phyloP scores from a whole-genome alignment of 1,284 basidiomycete species.

The Puccinia triticina region DNA sequence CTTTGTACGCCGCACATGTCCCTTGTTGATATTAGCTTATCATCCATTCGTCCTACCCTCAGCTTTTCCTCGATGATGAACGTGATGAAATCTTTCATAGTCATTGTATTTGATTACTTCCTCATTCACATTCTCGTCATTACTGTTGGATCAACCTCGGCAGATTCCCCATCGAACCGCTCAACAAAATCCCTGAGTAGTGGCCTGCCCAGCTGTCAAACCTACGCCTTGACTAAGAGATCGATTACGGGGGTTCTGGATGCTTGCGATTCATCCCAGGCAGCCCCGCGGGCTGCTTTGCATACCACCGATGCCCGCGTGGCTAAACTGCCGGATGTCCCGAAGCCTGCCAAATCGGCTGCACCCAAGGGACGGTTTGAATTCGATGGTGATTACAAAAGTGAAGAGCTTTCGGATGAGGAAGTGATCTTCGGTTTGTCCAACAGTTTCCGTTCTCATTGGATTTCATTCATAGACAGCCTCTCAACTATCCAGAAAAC shows the following conservation, averaged over 20 bases:
- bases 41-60: neutral
- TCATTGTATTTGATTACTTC: slow-evolving; percentile 1
- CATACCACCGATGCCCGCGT: neutral
- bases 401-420: neutral
- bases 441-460: neutral
- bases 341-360: neutral
- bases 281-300: neutral
- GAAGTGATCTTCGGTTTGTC: neutral
- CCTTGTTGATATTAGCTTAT: neutral
- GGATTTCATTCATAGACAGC: neutral
- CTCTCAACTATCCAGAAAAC: neutral
- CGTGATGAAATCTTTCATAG: slow-evolving; percentile 15
- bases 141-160: neutral
- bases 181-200: neutral
- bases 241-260: neutral
- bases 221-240: neutral
- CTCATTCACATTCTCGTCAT: neutral
- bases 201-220: neutral
- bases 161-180: neutral
- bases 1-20: neutral
- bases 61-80: neutral
- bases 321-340: neutral
- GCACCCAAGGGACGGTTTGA: neutral
- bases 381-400: neutral
- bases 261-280: neutral